These are phyloP conservation scores for Aspergillus latus DNA, from an alignment of 2,329 filamentous ascomycete genomes.

Conservation along the genomic window DNA sequence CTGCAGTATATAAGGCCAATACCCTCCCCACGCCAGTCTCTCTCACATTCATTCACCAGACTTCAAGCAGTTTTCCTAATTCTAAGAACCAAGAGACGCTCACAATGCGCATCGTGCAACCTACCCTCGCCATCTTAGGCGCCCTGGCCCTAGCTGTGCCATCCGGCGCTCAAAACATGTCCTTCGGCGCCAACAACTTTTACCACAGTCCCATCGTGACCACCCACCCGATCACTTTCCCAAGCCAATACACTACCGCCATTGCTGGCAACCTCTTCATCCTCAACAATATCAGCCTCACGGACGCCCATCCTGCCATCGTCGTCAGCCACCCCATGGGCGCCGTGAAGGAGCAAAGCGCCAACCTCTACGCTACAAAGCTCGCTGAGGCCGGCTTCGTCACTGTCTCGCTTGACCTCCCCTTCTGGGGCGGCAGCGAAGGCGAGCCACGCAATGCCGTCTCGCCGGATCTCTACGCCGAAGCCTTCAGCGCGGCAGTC, in stretches of 20 bases:
- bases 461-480: constrained; percentile 24
- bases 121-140: no score
- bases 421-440: constrained; percentile 26
- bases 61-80: no score
- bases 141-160: not conserved
- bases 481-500: constrained; percentile 28
- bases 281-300: not conserved
- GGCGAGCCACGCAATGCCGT: constrained; percentile 28
- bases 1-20: no score
- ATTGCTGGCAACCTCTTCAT: constrained; percentile 24
- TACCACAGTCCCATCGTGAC: constrained; percentile 26
- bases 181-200: constrained; percentile 27
- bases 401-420: constrained; percentile 24
- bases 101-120: no score
- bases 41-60: no score
- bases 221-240: constrained; percentile 19
- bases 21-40: no score
- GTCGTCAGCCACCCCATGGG: constrained; percentile 29
- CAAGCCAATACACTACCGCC: constrained; percentile 18
- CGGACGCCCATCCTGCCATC: constrained; percentile 17
- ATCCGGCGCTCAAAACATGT: constrained; percentile 25
- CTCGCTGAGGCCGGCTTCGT: constrained; percentile 28
- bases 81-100: no score
- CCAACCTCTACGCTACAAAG: constrained; percentile 26
- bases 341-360: constrained; percentile 29